Base-by-base conservation (phyloP, 345 rosid genomes). In the Citrus glauca region DNA sequence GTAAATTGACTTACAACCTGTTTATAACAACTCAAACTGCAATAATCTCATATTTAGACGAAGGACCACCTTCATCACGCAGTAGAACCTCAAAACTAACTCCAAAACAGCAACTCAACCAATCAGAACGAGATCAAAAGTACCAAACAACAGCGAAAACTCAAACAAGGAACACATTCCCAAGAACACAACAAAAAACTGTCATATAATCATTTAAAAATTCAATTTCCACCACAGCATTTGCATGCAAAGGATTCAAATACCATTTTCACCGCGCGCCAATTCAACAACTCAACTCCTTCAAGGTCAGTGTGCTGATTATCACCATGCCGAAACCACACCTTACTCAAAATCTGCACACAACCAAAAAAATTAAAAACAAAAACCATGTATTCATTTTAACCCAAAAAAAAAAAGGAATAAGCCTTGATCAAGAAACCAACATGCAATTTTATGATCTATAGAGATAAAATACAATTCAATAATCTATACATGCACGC, bases 231-330 rank as follows among this genome's bases (percentile, higher is more conserved):
- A 61, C 53, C 56, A 64, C 25, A 70, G 65, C 37, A 66, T 71
- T 59, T 76, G 48, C 78, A 81, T 66, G 67, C 68, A 72, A 81
- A 71, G 33, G 32, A 45, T 75, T 76, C 45, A 66, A 57, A 77
- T 69, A 81, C 84, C 84, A 81, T 81, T 72, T 73, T 61, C 32
- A 42, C 62, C n/a, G 22, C 35, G 53, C 48, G 38, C 24, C 25
- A 69, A 63, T 62, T 70, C 32, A 61, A 71, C 60, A n/a, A 69
- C 45, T 56, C 57, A 48, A 32, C 61, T 50, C 7, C 24, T 56
- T 25, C 56, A 25, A 8, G 0, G 16, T 28, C 40, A 2, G 24
- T 64, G 10, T 2, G n/a, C 38, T 42, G 30, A 61, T 22, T 20
- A 13, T 3, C 45, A 33, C 32, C 70, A 17, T 11, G 48, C 38